Conservation (phyloP, 2,329 filamentous ascomycete genomes). For the Tolypocladium tropicale region DNA sequence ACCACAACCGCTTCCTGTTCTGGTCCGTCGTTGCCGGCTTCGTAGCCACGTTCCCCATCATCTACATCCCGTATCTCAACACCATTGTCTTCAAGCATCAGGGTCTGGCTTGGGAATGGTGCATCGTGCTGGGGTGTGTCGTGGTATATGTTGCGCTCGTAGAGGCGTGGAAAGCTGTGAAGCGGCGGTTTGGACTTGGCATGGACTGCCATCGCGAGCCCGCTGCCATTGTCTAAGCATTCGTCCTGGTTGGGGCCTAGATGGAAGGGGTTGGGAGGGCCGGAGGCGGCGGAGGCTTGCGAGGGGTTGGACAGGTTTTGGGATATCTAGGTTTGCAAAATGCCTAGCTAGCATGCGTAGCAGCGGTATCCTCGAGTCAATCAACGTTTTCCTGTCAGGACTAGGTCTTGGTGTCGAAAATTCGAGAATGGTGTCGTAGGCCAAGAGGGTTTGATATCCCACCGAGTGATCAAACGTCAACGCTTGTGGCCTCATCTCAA, state of each 20-base stretch:
- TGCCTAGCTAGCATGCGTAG: slow-evolving; percentile 15
- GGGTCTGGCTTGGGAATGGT: slow-evolving; percentile 64
- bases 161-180: slow-evolving; percentile 60
- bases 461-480: no score
- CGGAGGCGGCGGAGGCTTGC: not conserved
- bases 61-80: slow-evolving; percentile 61
- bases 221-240: not conserved
- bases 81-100: slow-evolving; percentile 58
- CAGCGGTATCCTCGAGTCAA: slow-evolving; percentile 17
- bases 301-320: not conserved
- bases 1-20: slow-evolving; percentile 58
- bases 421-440: not conserved
- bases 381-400: slow-evolving; percentile 13
- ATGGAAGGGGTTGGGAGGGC: not conserved
- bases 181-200: slow-evolving; percentile 37
- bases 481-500: no score
- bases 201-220: slow-evolving; percentile 5
- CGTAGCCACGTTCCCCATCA: slow-evolving; percentile 47
- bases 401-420: no score
- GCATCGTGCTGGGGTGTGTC: slow-evolving; percentile 49
- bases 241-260: not conserved
- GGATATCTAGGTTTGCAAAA: slow-evolving; percentile 4
- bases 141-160: slow-evolving; percentile 51
- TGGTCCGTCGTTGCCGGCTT: slow-evolving; percentile 53
- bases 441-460: no score